Conservation (phyloP, 139 green algal genomes). For the Closterium sp. region DNA sequence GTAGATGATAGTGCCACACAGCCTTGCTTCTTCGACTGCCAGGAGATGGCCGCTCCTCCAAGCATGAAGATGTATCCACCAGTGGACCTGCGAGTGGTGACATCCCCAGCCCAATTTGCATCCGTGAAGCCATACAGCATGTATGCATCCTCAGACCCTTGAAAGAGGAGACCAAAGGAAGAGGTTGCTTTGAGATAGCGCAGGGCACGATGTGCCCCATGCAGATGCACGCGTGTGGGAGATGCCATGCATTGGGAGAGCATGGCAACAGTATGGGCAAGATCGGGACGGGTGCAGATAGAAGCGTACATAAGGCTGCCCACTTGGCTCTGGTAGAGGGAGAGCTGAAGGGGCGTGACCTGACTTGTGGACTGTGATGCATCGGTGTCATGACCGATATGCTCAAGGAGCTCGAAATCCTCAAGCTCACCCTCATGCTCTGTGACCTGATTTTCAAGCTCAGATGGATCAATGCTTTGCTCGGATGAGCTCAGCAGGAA, state of each 20-base stretch:
- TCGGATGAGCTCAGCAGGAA: background rate
- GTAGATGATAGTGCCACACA: background rate
- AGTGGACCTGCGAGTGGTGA: slow-evolving; percentile 2
- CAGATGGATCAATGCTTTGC: background rate
- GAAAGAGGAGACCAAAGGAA: slow-evolving; percentile 3
- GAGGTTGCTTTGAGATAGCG: slow-evolving; percentile 13
- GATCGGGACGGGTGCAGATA: slow-evolving; percentile 19
- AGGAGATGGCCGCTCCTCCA: slow-evolving; percentile 3
- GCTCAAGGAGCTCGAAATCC: background rate
- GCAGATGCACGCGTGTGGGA: slow-evolving; percentile 6
- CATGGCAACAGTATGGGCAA: background rate
- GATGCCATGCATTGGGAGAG: slow-evolving; percentile 3
- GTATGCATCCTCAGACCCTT: background rate
- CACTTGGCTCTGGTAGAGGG: slow-evolving; percentile 15
- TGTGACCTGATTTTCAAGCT: background rate
- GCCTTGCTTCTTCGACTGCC: background rate
- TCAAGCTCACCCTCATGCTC: background rate
- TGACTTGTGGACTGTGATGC: background rate
- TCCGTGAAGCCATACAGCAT: slow-evolving; percentile 10
- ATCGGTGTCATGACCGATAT: background rate
- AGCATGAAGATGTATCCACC: slow-evolving; percentile 11
- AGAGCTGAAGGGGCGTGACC: background rate
- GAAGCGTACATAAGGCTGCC: slow-evolving; percentile 11
- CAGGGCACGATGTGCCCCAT: slow-evolving; percentile 3
- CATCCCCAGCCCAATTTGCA: slow-evolving; percentile 15